A percentile compares a stretch with the other conserved stretches of the same genome.
Conservation (phyloP, 768 basidiomycete species). For the Amanita polypyramis region DNA sequence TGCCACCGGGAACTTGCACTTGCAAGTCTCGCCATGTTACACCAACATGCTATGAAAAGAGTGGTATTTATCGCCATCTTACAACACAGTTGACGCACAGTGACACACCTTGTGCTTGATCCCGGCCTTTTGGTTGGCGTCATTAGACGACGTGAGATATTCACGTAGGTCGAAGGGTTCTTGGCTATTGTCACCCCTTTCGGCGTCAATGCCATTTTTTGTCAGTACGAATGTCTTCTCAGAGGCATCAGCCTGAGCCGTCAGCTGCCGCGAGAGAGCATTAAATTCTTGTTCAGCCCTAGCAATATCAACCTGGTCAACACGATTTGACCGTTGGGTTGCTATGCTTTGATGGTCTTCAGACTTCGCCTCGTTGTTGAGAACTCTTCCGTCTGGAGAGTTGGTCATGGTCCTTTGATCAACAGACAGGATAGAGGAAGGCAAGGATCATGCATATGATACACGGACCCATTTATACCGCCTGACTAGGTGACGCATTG, state of each 20-base stretch:
- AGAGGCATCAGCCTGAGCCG: conserved; percentile 17
- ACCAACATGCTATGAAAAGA: conserved; percentile 42
- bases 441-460: not conserved
- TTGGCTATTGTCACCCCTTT: conserved; percentile 25
- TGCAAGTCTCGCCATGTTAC: conserved; percentile 65
- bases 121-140: conserved; percentile 52
- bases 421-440: not conserved
- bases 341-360: conserved; percentile 6
- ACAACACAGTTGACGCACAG: not conserved
- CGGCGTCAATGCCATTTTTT: conserved; percentile 30
- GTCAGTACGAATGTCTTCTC: conserved; percentile 11
- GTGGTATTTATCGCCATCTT: not conserved
- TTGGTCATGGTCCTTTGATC: not conserved
- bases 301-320: conserved; percentile 35
- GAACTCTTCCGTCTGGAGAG: not conserved
- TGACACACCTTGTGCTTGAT: conserved; percentile 48
- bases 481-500: too few relatives aligned
- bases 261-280: conserved; percentile 38
- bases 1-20: conserved; percentile 48
- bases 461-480: too few relatives aligned
- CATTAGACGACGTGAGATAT: conserved; percentile 57
- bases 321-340: conserved; percentile 3
- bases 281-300: conserved; percentile 44
- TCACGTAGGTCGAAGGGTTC: conserved; percentile 54
- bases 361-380: not conserved